Base-by-base conservation (phyloP, 139 green algal genomes). In the Picochlorum sp. region DNA sequence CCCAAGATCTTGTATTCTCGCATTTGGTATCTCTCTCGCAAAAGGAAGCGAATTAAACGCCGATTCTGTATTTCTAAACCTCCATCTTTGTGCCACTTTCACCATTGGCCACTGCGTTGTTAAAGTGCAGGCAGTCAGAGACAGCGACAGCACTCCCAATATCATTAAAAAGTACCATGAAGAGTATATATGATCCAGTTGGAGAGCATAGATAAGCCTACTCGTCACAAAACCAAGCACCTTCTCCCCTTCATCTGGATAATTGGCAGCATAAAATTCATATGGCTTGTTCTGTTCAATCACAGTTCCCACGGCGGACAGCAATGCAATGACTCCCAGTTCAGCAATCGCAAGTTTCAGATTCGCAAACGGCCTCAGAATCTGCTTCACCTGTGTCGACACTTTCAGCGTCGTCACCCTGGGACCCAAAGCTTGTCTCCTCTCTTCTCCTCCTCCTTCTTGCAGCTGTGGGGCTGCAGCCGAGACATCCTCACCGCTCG, bases 111-210 rank as follows among this genome's bases (percentile, higher is more conserved):
- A 74, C 64, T 99, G 93, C 18, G 82, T 83, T 7, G 88, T 96
- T 57, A 61, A 68, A 22, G 88, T 96, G 82, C 93, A 99, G 5
- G 93, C 93, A 6, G 78, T 70, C 22, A 99, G 74, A 1, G 83
- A 94, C 29, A 80, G 84, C 0, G 55, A 89, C 45, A 98, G 74
- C 47, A 95, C 65, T 9, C 28, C 81, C 32, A 95, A 66, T n/a
- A 90, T 63, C 3, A 35, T 60, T 45, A 96, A 80, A 70, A 98
- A 99, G 73, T 95, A 94, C 51, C 69, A 64, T 5, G 80, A 67
- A 0, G 69, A 82, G 76, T 95, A 95, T 55, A 95, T 90, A 68
- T 95, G 86, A 76, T 96, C 81, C 61, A 80, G 73, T 55, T 92
- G 76, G 25, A 93, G 67, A 2, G 40, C 41, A 25, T 79, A 55